Evolutionary conservation across 306 rosid species (phyloP).

Genomic region (Argentina anserina): DNA sequence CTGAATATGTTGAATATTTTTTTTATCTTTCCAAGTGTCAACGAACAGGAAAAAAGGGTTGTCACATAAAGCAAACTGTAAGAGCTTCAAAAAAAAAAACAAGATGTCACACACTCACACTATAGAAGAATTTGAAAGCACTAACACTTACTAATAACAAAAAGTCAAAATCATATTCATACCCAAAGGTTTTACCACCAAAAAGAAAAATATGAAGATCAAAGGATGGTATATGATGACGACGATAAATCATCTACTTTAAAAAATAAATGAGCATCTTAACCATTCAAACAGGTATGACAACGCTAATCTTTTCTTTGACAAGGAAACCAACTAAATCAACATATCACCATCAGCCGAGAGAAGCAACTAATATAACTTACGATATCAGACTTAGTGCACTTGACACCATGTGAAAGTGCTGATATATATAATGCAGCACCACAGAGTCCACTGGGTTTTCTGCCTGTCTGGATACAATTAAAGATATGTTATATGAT

Average conservation of each 20-base stretch:
- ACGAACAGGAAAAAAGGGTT: background rate
- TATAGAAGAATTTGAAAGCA: background rate
- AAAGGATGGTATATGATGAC: background rate
- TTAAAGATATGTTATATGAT: background rate
- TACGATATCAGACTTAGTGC: constrained; percentile 75
- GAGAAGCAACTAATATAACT: constrained; percentile 35
- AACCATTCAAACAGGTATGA: background rate
- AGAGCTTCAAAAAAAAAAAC: background rate
- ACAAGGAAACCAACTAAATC: background rate
- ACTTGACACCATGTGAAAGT: constrained; percentile 64
- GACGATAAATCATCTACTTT: background rate
- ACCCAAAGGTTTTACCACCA: background rate
- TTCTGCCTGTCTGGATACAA: constrained; percentile 72
- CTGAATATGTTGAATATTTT: background rate
- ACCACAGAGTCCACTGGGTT: constrained; percentile 89
- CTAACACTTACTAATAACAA: background rate
- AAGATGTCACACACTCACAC: background rate
- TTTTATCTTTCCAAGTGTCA: background rate
- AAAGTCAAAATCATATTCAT: background rate
- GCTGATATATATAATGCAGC: constrained; percentile 85
- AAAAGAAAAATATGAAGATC: background rate
- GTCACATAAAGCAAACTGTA: background rate
- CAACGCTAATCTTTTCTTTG: background rate
- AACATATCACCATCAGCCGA: constrained; percentile 11
- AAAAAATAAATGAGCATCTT: constrained; percentile 9